Conservation (phyloP, 352 stramenopile genomes). For the Phytophthora ohioensis region DNA sequence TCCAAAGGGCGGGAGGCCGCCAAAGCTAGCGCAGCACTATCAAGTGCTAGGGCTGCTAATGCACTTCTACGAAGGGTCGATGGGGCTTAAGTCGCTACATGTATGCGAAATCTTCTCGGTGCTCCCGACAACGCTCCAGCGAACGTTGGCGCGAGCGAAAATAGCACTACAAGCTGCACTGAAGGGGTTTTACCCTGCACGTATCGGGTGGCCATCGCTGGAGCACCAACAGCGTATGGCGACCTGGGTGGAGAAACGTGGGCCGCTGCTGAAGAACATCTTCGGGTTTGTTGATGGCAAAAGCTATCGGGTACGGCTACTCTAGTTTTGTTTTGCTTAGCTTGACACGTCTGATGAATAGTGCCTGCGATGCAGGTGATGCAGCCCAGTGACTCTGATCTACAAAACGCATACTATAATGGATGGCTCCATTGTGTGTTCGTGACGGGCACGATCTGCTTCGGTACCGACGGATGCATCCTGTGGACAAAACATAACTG, state of each 20-base stretch:
- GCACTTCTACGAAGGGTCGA: constrained; percentile 2
- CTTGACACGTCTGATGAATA: too few species aligned
- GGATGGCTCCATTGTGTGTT: neutral
- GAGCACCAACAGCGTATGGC: neutral
- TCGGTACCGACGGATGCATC: neutral
- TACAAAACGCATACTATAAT: neutral
- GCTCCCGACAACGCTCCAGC: neutral
- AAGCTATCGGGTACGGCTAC: neutral
- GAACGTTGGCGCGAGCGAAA: neutral
- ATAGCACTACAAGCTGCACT: neutral
- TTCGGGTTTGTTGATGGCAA: constrained; percentile 4
- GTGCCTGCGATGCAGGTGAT: neutral
- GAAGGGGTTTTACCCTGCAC: neutral
- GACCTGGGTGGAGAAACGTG: neutral
- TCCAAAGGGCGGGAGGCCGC: neutral
- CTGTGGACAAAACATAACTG: neutral
- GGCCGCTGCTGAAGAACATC: constrained; percentile 1
- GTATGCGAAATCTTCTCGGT: constrained; percentile 2
- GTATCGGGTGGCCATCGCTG: neutral
- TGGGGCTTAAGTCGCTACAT: neutral
- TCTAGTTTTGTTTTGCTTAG: neutral
- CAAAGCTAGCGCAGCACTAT: neutral
- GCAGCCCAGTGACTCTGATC: constrained; percentile 1
- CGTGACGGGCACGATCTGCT: neutral
- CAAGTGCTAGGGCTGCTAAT: constrained; percentile 5